Conservation (phyloP, 2,329 filamentous ascomycete species). For the Septoria linicola region DNA sequence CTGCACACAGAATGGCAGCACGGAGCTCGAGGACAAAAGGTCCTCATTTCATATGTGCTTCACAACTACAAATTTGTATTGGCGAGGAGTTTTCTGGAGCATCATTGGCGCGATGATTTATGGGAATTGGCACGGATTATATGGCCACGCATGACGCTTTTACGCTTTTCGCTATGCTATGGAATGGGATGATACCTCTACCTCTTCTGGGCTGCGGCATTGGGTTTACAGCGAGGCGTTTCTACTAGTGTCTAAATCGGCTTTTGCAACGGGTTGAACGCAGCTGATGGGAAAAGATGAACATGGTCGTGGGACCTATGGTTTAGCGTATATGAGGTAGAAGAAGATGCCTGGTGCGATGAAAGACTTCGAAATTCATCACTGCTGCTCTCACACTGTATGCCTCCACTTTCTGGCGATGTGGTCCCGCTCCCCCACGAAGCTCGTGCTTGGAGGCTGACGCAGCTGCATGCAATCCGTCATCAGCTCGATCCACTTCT, state of each 20-base stretch:
- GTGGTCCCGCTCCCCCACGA: no score
- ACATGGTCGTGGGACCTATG: neutral
- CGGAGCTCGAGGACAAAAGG: neutral
- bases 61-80: conserved; percentile 1
- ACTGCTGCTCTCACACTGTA: no score
- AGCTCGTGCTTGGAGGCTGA: no score
- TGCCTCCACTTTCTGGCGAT: no score
- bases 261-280: neutral
- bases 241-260: conserved; percentile 21
- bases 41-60: conserved; percentile 13
- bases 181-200: conserved; percentile 19
- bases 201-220: conserved; percentile 19
- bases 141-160: conserved; percentile 23
- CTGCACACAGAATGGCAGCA: conserved; percentile 1
- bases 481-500: no score
- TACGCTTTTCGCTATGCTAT: conserved; percentile 18
- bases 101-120: conserved; percentile 4
- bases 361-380: neutral
- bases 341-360: neutral
- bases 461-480: no score
- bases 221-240: conserved; percentile 19
- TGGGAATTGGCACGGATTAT: neutral
- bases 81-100: conserved; percentile 19
- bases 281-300: neutral
- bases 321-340: neutral